phyloP scores from a whole-genome alignment of 352 stramenopile genomes.

The Globisporangium okanoganense region DNA sequence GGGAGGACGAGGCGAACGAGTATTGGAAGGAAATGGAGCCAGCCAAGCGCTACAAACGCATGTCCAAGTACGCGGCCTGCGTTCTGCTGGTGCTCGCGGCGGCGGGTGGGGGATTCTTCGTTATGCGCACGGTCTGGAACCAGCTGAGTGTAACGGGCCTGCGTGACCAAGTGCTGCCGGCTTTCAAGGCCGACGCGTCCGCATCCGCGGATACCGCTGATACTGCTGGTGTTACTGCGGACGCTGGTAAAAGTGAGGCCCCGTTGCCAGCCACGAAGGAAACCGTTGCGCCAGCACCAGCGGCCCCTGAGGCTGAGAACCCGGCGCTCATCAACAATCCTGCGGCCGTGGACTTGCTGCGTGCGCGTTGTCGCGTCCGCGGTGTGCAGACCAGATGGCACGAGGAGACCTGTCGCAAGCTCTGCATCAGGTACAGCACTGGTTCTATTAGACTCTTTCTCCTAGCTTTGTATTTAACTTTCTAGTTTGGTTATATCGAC shows the following conservation, averaged over 20 bases:
- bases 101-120: constrained; percentile 18
- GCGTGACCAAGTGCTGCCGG: background rate
- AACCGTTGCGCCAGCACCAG: background rate
- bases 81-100: constrained; percentile 22
- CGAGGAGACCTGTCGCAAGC: constrained; percentile 64
- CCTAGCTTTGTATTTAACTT: background rate
- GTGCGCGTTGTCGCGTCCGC: constrained; percentile 48
- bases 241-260: background rate
- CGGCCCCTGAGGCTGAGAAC: background rate
- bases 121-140: constrained; percentile 3
- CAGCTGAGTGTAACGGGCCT: background rate
- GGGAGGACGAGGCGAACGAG: constrained; percentile 58
- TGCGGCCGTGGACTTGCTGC: constrained; percentile 35
- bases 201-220: background rate
- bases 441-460: background rate
- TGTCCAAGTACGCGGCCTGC: constrained; percentile 25
- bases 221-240: background rate
- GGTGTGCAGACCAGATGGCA: constrained; percentile 70
- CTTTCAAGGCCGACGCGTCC: background rate
- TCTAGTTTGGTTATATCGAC: background rate
- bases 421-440: constrained; percentile 43
- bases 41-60: constrained; percentile 28
- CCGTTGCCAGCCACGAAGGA: constrained; percentile 4
- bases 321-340: constrained; percentile 20
- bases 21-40: constrained; percentile 81